These are phyloP conservation scores for Berkeleyomyces basicola DNA, from an alignment of 2,329 filamentous ascomycete genomes.

Conservation along the genomic window DNA sequence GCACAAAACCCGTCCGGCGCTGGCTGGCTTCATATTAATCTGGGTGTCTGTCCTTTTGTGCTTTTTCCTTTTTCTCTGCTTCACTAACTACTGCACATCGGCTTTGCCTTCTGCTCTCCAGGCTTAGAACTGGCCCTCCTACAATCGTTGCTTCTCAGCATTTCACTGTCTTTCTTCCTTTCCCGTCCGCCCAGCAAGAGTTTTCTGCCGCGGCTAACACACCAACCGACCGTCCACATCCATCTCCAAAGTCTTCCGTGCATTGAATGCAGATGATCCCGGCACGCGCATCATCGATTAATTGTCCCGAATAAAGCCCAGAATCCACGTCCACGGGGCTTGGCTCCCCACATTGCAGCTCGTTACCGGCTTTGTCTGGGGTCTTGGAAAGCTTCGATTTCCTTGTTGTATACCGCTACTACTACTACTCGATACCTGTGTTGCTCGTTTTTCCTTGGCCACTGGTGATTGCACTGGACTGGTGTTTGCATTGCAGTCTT, in stretches of 20 bases:
- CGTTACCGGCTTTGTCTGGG: neutral
- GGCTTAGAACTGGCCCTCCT: neutral
- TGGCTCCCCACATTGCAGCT: neutral
- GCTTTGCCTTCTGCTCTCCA: neutral
- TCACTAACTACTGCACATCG: neutral
- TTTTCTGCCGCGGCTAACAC: conserved; percentile 5
- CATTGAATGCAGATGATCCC: neutral
- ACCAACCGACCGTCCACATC: neutral
- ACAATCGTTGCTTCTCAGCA: neutral
- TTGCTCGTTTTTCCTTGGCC: neutral
- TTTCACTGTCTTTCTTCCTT: neutral
- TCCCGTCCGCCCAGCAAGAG: neutral
- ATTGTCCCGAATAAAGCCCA: neutral
- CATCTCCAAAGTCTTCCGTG: neutral
- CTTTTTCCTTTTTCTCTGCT: neutral
- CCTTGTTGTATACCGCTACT: neutral
- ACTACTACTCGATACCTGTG: neutral
- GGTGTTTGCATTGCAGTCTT: neutral
- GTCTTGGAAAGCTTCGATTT: neutral
- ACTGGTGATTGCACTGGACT: neutral
- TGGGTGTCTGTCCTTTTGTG: neutral
- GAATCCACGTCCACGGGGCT: neutral
- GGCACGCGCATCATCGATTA: conserved; percentile 1
- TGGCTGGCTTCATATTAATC: neutral
- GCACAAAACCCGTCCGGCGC: neutral